Percentiles rank a stretch among this genome's conserved stretches.
Evolutionary conservation across 306 rosid species (phyloP).

Genomic region (Begonia fuchsioides): DNA sequence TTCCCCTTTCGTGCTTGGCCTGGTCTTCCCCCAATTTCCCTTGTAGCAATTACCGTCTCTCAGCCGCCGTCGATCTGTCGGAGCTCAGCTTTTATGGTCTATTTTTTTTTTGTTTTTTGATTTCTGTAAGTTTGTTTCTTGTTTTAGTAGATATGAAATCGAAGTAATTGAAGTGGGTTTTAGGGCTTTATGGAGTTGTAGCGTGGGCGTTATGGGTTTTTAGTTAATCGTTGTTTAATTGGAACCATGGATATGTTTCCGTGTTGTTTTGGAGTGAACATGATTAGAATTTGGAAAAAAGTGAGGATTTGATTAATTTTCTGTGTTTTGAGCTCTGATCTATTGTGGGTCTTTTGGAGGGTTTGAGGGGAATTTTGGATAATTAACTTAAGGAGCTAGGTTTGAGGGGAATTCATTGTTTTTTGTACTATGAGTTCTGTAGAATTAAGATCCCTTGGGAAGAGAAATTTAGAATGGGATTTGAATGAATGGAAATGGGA

Average conservation of each 20-base stretch:
- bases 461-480: conserved; percentile 64
- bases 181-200: neutral
- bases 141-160: neutral
- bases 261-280: conserved; percentile 32
- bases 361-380: neutral
- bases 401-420: conserved; percentile 33
- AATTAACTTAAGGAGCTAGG: conserved; percentile 47
- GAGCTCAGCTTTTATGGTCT: neutral
- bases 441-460: conserved; percentile 38
- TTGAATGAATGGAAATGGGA: conserved; percentile 77
- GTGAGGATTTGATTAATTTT: conserved; percentile 7
- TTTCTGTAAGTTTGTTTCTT: neutral
- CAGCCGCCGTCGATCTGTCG: conserved; percentile 5
- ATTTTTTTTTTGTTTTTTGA: neutral
- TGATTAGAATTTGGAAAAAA: conserved; percentile 11
- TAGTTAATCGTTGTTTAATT: conserved; percentile 14
- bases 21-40: neutral
- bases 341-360: conserved; percentile 7
- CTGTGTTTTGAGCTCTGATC: conserved; percentile 10
- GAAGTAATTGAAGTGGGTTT: conserved; percentile 1
- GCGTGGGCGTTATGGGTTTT: conserved; percentile 3
- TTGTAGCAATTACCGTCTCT: neutral
- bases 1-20: neutral
- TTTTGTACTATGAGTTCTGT: conserved; percentile 32
- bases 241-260: conserved; percentile 34